Base-by-base conservation (phyloP, 768 basidiomycete genomes). In the Phlegmacium glaucopus region DNA sequence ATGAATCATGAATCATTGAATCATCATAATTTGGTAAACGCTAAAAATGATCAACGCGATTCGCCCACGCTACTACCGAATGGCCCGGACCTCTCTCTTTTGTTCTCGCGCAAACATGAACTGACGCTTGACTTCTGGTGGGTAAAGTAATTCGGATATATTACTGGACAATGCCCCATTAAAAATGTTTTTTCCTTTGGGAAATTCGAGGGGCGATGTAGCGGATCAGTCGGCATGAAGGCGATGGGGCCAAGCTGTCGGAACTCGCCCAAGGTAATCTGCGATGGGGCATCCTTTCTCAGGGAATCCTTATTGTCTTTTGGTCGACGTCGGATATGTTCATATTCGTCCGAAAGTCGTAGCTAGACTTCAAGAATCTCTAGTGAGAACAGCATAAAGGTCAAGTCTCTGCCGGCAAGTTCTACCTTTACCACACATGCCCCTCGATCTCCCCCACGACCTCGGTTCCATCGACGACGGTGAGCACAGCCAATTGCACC, bases 341-440 rank as follows among this genome's bases (percentile, higher is more conserved):
- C 52, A 61, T 54, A 55, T 62, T 58, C 49, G 56, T 59, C 65
- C 65, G 60, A 63, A 60, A 57, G 53, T 64, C 52, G 59, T 62
- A 62, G 62, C 56, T 47, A 49, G 52, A 50, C 52, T 56, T 46
- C 44, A 51, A n/a, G 54, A 60, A 57, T 53, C 56, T 55, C 47
- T 50, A 58, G 61, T 65, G 67, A 65, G 67, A 65, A 65, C 51
- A 58, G 59, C 64, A 69, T 66, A 71, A 69, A 67, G 64, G 61
- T 63, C 53, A 64, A 59, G 57, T 27, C 17, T 30, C 44, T 53
- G 47, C 49, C 51, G 50, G 54, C 53, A 60, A 51, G 53, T 54
- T 50, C 59, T 47, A 57, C 48, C 45, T 53, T 52, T 50, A 36
- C 47, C 40, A 34, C 47, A 60, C 47, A 70, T 71, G 71, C 62